Evolutionary conservation across 495 filamentous ascomycete species (phyloP).

Genomic region (Hypoxylon subgilvum): DNA sequence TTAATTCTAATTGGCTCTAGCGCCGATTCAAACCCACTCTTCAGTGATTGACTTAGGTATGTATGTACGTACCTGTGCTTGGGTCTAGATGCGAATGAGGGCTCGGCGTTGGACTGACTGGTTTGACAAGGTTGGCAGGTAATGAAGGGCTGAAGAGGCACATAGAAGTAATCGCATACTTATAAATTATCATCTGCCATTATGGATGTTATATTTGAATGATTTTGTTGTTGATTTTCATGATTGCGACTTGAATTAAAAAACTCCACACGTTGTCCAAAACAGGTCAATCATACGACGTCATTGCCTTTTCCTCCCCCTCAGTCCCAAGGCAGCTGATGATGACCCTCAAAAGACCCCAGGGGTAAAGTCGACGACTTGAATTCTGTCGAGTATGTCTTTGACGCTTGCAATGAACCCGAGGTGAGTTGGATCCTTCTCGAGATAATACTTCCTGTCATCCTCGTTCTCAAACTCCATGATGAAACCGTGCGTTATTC

Average conservation of each 20-base stretch:
- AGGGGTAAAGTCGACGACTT: conserved; percentile 54
- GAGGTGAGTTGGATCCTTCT: conserved; percentile 60
- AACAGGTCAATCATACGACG: conserved; percentile 21
- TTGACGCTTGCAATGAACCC: conserved; percentile 49
- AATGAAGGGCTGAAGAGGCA: no score
- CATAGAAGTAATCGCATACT: no score
- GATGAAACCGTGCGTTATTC: conserved; percentile 66
- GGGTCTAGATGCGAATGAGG: no score
- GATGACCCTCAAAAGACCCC: conserved; percentile 41
- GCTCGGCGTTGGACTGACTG: no score
- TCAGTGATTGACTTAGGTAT: conserved; percentile 41
- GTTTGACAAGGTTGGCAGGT: no score
- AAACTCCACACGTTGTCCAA: no score
- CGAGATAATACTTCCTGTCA: conserved; percentile 62
- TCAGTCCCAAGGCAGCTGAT: not conserved
- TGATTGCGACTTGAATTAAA: no score
- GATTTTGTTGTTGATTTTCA: no score
- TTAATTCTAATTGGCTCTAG: conserved; percentile 25
- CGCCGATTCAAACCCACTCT: not conserved
- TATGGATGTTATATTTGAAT: no score
- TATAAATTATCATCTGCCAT: no score
- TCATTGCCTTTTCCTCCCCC: conserved; percentile 1
- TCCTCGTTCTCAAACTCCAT: conserved; percentile 64
- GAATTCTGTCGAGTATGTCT: conserved; percentile 44
- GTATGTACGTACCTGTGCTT: conserved; percentile 31